Base-by-base conservation (phyloP, 2,329 filamentous ascomycete genomes). In the Zalaria sp. region DNA sequence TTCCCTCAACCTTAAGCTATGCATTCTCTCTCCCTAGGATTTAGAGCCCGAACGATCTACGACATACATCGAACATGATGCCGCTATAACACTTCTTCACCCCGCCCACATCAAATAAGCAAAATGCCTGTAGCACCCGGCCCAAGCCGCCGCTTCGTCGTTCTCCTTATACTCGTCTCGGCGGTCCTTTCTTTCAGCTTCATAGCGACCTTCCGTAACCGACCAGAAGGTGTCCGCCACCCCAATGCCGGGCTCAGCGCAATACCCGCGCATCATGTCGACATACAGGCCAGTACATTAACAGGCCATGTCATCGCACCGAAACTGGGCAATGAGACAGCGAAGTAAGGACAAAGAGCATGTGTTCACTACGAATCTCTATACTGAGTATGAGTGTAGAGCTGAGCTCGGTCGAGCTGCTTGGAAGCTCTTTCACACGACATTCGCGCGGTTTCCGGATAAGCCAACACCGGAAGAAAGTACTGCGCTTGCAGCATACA, bases 281-380 rank as follows among this genome's bases (percentile, higher is more conserved):
- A 57, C 43, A 50, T 51, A 31, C 38, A 47, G 43, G 37, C 49
- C 32, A 47, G 55, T 7, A 49, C 56, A 32, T 66, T 86, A 25
- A 68, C 71, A 11, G 83, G 82, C 43, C 76, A 76, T 42, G 79
- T 78, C 3, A 89, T 87, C 53, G 83, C 83, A 39, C 80, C 83
- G 1, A 87, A 85, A 62, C 67, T 91, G 41, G 84, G 83, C 55
- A 91, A 91, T 62, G 83, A 81, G 46, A 91, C 84, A 5, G 67
- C 77, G 41, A 91, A 89, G 79, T 81, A 66, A 39, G 69, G 18
- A 18, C 18, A 18, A 18, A 18, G 18, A 18, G 18, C 18, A 18
- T 18, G 18, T 18, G 18, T 18, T 18, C 18, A 18, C 18, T 18
- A 18, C 18, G 18, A 18, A 18, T 18, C 2, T 18, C 18, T 18